A percentile compares a stretch with the other conserved stretches of the same genome.
Conservation (phyloP, 164 flowering plant genomes). For the Echeveria elegans region DNA sequence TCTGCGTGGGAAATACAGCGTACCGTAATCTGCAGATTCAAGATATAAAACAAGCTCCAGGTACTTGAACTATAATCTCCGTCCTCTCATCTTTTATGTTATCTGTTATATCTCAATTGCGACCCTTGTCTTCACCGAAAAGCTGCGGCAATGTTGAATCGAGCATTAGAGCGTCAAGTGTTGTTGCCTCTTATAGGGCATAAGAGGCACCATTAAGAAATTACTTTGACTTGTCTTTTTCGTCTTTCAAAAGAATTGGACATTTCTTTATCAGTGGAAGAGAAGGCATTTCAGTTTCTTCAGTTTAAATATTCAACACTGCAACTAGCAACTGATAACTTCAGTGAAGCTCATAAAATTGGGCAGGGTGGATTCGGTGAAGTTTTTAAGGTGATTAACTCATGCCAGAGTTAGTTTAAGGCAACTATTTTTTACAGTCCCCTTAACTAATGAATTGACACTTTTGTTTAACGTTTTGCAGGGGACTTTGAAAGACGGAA, state of each 20-base stretch:
- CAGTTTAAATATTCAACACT: slow-evolving; percentile 50
- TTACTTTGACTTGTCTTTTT: not conserved
- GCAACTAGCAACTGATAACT: slow-evolving; percentile 44
- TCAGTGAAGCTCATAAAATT: slow-evolving; percentile 31
- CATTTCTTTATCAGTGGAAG: slow-evolving; percentile 2
- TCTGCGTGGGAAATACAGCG: not conserved
- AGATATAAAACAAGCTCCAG: not conserved
- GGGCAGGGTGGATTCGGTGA: slow-evolving; percentile 65
- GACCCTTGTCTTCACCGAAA: not conserved
- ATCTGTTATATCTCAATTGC: not conserved
- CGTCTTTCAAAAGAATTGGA: slow-evolving; percentile 6
- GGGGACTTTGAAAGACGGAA: slow-evolving; percentile 46
- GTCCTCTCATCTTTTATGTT: not conserved
- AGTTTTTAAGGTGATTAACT: slow-evolving; percentile 39
- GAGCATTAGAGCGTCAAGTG: not conserved
- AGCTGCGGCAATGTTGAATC: not conserved
- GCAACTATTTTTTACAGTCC: not conserved
- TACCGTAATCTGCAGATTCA: not conserved
- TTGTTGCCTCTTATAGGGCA: not conserved
- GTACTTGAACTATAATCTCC: not conserved
- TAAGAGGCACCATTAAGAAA: not conserved
- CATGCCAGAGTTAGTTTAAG: not conserved
- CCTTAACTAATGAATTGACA: not conserved
- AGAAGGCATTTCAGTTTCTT: slow-evolving; percentile 21
- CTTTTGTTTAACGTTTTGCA: slow-evolving; percentile 1